These are phyloP conservation scores for Microsporum audouinii DNA, from an alignment of 2,329 filamentous ascomycete species.

Conservation along the genomic window DNA sequence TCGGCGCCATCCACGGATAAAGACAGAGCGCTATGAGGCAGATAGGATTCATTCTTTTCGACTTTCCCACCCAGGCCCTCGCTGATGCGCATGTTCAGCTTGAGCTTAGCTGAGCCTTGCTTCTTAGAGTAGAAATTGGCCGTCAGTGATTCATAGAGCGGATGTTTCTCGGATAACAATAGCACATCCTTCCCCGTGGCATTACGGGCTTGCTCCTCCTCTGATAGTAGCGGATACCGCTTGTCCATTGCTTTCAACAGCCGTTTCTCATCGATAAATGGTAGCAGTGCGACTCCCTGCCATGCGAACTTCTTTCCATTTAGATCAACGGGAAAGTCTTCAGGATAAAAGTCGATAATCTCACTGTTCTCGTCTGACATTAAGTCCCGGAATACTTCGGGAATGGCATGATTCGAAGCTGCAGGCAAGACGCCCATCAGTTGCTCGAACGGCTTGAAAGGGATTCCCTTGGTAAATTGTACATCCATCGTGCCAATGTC, in stretches of 20 bases:
- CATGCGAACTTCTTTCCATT: slow-evolving; percentile 98
- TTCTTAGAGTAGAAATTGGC: slow-evolving; percentile 88
- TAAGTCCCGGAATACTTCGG: slow-evolving; percentile 73
- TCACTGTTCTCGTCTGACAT: slow-evolving; percentile 83
- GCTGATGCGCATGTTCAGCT: slow-evolving; percentile 62
- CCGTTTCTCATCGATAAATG: slow-evolving; percentile 89
- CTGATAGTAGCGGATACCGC: slow-evolving; percentile 67
- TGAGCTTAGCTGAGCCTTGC: slow-evolving; percentile 53
- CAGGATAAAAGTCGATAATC: slow-evolving; percentile 95
- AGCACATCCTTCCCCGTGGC: slow-evolving; percentile 68
- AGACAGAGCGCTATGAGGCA: slow-evolving; percentile 69
- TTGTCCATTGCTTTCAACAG: slow-evolving; percentile 70
- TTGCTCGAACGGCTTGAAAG: slow-evolving; percentile 90
- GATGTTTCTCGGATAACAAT: slow-evolving; percentile 70
- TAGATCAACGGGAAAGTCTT: slow-evolving; percentile 82
- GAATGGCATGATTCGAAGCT: slow-evolving; percentile 82
- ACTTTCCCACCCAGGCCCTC: slow-evolving; percentile 70
- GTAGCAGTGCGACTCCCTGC: slow-evolving; percentile 87
- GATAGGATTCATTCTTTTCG: slow-evolving; percentile 69
- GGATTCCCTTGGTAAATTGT: slow-evolving; percentile 68
- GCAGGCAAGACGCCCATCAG: slow-evolving; percentile 96
- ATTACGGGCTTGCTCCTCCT: slow-evolving; percentile 70
- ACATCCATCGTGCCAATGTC: slow-evolving; percentile 69
- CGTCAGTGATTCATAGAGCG: slow-evolving; percentile 75
- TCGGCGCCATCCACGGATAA: slow-evolving; percentile 63